Base-by-base conservation (phyloP, 306 rosid species). In the Ceratonia siliqua region DNA sequence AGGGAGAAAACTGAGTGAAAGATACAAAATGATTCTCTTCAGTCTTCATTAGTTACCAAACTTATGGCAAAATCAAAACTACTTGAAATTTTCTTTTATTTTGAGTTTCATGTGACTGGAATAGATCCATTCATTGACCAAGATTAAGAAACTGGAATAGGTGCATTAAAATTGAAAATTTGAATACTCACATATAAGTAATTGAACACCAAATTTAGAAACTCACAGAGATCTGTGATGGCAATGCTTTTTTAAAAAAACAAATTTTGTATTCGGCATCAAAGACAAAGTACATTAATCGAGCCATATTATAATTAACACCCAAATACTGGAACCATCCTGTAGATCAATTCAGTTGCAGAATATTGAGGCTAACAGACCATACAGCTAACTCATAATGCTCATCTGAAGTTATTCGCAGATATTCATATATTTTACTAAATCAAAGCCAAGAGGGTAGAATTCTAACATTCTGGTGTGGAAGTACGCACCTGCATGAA, bases 401-500 rank as follows among this genome's bases (percentile, higher is more conserved):
- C 53, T 8, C 22, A 18, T 68, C 43, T 7, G 24, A 57, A 11
- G 56, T 30, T 50, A 62, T 36, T 10, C 10, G 45, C 38, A 52
- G 12, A 59, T n/a, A 17, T 39, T 41, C 39, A 72, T 22, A 35
- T 49, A 50, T 14, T 8, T 56, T 56, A 64, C 59, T 15, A 48
- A 58, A 61, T 39, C 14, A 49, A 56, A 57, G 27, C 14, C 57
- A 56, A 28, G 36, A 49, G 5, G 61, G 41, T n/a, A 17, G 15
- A 70, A 42, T 54, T 48, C 20, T 58, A 15, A 83, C 55, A 48
- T 15, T 15, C 28, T 12, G 57, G 66, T 63, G 80, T 42, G 25
- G 22, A 63, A 75, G 59, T 43, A 57, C 80, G 41, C 79, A 90
- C 99, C 98, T 95, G 99, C 95, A 92, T 95, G 78, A 92, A 73